Conservation (phyloP, 345 rosid genomes). For the Streptanthus diversifolius region DNA sequence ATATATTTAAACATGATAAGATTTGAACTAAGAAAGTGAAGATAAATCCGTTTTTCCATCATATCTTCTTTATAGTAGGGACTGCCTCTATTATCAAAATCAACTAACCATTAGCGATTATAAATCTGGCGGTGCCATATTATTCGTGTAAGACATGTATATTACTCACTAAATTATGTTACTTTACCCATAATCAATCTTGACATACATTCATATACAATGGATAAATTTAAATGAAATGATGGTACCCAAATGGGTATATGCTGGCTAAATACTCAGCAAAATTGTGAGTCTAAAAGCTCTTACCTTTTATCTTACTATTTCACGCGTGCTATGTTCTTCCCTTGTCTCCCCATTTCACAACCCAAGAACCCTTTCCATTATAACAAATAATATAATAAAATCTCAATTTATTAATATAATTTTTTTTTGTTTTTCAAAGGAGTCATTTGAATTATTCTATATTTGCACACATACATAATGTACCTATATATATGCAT, state of each 20-base stretch:
- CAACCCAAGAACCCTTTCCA: constrained; percentile 44
- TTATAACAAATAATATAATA: constrained; percentile 5
- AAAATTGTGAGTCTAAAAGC: not conserved
- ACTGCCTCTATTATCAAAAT: constrained; percentile 12
- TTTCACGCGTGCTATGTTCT: constrained; percentile 51
- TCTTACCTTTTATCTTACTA: constrained; percentile 37
- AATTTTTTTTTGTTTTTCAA: no score
- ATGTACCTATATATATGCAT: constrained; percentile 4
- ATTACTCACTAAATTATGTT: not conserved
- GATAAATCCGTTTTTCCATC: not conserved
- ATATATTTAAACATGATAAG: constrained; percentile 16
- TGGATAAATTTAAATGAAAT: not conserved
- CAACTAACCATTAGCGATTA: not conserved
- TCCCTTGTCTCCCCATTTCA: constrained; percentile 46
- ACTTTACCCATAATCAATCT: not conserved
- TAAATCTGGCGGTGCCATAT: not conserved
- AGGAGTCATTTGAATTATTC: not conserved
- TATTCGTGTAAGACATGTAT: not conserved
- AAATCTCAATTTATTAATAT: not conserved
- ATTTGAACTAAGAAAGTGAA: constrained; percentile 20
- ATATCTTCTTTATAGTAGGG: constrained; percentile 24
- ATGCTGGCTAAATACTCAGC: not conserved
- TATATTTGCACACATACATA: not conserved
- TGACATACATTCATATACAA: not conserved
- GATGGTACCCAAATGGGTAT: not conserved